A percentile compares a stretch with the other conserved stretches of the same genome.
Evolutionary conservation across 148 eudicot genomes (phyloP).

Genomic region (Diospyros lotus): DNA sequence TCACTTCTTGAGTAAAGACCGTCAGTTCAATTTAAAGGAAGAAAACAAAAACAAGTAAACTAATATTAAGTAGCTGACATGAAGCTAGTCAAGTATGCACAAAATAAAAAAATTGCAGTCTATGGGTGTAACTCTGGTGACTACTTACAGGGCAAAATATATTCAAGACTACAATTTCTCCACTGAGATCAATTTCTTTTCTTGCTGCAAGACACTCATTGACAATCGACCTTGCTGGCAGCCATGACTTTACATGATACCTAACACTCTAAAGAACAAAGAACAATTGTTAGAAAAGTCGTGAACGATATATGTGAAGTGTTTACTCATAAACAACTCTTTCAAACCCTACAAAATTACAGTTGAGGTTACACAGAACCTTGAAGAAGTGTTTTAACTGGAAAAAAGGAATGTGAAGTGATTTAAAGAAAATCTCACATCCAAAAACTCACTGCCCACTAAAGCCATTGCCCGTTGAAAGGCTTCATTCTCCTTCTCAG

Average conservation of each 20-base stretch:
- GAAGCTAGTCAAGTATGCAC: too few species aligned
- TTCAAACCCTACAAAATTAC: neutral
- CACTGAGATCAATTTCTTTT: conserved; percentile 52
- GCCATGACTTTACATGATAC: conserved; percentile 66
- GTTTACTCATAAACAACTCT: neutral
- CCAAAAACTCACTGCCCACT: conserved; percentile 83
- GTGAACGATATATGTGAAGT: neutral
- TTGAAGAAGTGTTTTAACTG: too few species aligned
- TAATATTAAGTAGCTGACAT: neutral
- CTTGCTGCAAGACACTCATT: conserved; percentile 59
- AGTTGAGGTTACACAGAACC: neutral
- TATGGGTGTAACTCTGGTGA: neutral
- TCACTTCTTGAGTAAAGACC: neutral
- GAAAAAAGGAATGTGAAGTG: neutral
- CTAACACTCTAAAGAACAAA: conserved; percentile 47
- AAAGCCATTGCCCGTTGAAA: conserved; percentile 70
- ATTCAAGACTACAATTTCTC: conserved; percentile 67
- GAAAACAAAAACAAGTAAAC: neutral
- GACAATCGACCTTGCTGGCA: conserved; percentile 78
- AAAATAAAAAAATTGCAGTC: neutral
- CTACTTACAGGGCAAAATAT: conserved; percentile 70
- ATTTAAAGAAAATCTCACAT: conserved; percentile 44
- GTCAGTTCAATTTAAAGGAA: neutral
- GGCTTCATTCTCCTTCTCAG: conserved; percentile 77
- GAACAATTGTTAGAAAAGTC: neutral